Conservation (phyloP, 225 moss, liverwort and hornwort species). For the Asterella californica region DNA sequence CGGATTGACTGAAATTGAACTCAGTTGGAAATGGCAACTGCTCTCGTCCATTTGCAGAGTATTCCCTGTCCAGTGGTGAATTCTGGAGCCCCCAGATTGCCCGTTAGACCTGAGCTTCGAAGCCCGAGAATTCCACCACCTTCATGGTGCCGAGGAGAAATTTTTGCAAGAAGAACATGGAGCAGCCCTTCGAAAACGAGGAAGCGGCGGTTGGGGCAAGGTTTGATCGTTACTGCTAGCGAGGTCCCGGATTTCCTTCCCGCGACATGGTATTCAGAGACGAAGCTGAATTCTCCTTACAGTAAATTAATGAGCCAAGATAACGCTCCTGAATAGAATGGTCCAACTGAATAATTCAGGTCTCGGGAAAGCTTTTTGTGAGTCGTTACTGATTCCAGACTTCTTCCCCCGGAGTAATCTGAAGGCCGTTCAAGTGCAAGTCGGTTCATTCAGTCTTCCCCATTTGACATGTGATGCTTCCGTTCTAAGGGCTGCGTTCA, state of each 20-base stretch:
- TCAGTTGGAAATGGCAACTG: background rate
- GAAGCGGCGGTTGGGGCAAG: background rate
- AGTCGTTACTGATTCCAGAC: too few species aligned
- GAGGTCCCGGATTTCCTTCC: constrained; percentile 57
- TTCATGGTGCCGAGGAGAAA: background rate
- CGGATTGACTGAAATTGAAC: background rate
- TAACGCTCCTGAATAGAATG: background rate
- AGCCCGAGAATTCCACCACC: too few species aligned
- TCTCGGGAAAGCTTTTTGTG: too few species aligned
- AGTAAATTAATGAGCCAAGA: background rate
- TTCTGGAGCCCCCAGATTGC: background rate
- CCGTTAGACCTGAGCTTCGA: background rate
- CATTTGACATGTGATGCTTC: background rate
- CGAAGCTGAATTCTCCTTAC: background rate
- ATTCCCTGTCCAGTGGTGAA: too few species aligned
- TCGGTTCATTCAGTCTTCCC: too few species aligned
- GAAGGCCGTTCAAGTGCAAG: too few species aligned
- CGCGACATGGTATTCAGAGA: constrained; percentile 36
- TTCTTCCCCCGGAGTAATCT: too few species aligned
- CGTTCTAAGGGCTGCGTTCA: background rate
- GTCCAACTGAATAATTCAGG: too few species aligned
- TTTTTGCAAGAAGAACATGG: too few species aligned
- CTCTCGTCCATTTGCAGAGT: background rate
- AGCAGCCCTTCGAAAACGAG: background rate
- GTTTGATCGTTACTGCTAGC: constrained; percentile 26